These are phyloP conservation scores for Aspergillus carbonarius DNA, from an alignment of 2,329 filamentous ascomycete genomes.

Conservation along the genomic window DNA sequence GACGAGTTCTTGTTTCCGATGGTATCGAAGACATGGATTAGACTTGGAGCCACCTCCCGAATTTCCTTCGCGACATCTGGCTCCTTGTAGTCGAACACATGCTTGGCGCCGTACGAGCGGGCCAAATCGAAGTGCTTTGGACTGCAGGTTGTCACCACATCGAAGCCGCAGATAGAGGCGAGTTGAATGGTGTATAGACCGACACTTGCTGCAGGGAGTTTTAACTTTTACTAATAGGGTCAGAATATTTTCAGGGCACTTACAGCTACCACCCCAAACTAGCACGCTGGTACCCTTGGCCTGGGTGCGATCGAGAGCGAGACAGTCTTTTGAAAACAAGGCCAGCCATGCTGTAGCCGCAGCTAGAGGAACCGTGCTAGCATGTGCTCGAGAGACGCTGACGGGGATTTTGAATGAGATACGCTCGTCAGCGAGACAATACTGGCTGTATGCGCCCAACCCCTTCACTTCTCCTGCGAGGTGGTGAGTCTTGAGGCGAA, in stretches of 20 bases:
- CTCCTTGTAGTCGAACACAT: constrained; percentile 45
- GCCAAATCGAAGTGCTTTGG: constrained; percentile 33
- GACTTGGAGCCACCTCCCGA: constrained; percentile 28
- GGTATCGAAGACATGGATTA: constrained; percentile 45
- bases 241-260: constrained; percentile 10
- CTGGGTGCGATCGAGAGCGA: constrained; percentile 32
- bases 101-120: constrained; percentile 32
- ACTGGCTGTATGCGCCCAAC: constrained; percentile 42
- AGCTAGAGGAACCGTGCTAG: constrained; percentile 43
- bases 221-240: background rate
- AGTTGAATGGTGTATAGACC: constrained; percentile 41
- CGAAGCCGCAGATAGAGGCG: constrained; percentile 32
- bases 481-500: too few relatives aligned
- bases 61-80: constrained; percentile 38
- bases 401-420: constrained; percentile 44
- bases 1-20: constrained; percentile 45
- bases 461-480: constrained; percentile 18
- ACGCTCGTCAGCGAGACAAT: constrained; percentile 40
- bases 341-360: constrained; percentile 42
- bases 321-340: constrained; percentile 39
- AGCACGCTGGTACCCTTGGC: constrained; percentile 29
- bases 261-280: constrained; percentile 49
- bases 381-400: constrained; percentile 30
- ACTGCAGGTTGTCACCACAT: constrained; percentile 39
- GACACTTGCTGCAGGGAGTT: constrained; percentile 34